Base-by-base conservation (phyloP, 768 basidiomycete species). In the Trametes punicea region DNA sequence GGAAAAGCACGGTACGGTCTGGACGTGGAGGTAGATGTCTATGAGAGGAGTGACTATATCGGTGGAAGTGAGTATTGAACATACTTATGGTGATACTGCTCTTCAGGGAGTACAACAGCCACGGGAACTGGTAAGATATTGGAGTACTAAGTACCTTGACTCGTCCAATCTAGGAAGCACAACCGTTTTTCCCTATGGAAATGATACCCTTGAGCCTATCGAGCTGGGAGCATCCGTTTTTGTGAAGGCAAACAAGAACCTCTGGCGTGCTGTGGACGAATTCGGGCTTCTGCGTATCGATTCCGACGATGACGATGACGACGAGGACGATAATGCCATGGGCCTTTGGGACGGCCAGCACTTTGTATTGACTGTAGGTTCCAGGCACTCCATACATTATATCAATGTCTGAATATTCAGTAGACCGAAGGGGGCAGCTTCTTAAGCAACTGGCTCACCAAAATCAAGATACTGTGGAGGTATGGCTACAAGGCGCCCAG, bases 221-320 rank as follows among this genome's bases (percentile, higher is more conserved):
- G 95, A 97, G 65, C 75, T 95, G 1, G 95, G 94, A 0, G 95
- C 87, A 0, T 87, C 85, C n/a, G 87, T 95, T 53, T 97, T 95
- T 65, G 87, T 95, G 11, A 62, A 79, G 52, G 80, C 76, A 4
- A 93, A 97, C 73, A 84, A 75, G 66, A 85, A 87, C 66, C 50
- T 87, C 50, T 73, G 76, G 74, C 82, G 91, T 52, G 95, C 94
- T 2, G 80, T 84, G 0, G 77, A 87, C 33, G 90, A 90, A 51
- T 94, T 93, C 70, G 85, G 87, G 59, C 76, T 95, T 20, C 82
- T 80, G 2, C 75, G 78, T 48, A 67, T 64, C 27, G 71, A 73
- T 64, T 83, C 82, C 55, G 65, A 70, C 2, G 74, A 75, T 15
- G 74, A 79, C 20, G 73, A 79, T 23, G 80, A 79, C 30, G 76